Base-by-base conservation (phyloP, 108 stramenopile genomes). In the Epithemia pelagica region DNA sequence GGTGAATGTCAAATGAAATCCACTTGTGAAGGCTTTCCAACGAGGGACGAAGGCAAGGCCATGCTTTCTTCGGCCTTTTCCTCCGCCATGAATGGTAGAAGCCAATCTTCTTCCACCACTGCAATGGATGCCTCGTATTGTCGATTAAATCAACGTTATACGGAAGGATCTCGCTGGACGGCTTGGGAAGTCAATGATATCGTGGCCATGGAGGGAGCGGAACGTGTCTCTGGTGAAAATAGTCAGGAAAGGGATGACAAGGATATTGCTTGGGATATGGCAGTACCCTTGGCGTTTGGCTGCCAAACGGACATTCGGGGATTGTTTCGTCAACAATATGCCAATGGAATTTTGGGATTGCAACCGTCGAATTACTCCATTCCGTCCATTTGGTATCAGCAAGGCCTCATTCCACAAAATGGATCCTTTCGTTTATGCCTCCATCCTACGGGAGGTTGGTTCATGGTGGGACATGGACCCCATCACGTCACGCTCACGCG, bases 271-370 rank as follows among this genome's bases (percentile, higher is more conserved):
- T 46, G 37, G 37, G 37, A 46, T 15, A 46, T 74, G 26, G 76
- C 90, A 1, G 58, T 90, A 15, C 75, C 80, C 2, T 92, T 96
- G 75, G 74, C 89, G 30, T 98, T 98, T 79, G 97, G 96, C 1
- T 98, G 97, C 74, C 95, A 97, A 70, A 83, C 85, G 10, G 69
- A 72, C 30, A 84, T 91, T 61, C 79, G 82, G 31, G 97, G 97
- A 5, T 73, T 97, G 27, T 97, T 98, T 75, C 70, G 72, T 51
- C 89, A 83, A 27, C 97, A 98, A 74, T 91, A 90, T 64, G 97
- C 95, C 24, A 90, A 97, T 76, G 97, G 97, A 22, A 98, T 98
- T 58, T 90, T 98, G 77, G 97, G 97, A 20, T 62, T 98, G 66
- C 79, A 81, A 15, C 78, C 74, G 15, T 77, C 82, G 67, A 72